Base-by-base conservation (phyloP, 495 filamentous ascomycete genomes). In the Neurospora terricola region DNA sequence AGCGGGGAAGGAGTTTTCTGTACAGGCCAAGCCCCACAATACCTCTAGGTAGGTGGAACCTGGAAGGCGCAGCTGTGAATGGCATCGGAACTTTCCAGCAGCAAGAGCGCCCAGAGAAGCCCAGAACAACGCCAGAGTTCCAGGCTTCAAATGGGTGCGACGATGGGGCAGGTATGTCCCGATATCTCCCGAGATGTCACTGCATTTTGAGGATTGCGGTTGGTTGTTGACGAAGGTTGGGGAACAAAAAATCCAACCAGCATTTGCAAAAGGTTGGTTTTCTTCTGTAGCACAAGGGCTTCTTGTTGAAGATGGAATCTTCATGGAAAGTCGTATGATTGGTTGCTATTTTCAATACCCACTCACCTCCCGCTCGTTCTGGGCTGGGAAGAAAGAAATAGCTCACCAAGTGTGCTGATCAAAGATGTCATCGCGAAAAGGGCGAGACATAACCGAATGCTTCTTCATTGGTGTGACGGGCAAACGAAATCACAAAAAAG, bases 161-260 rank as follows among this genome's bases (percentile, higher is more conserved):
- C 73, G 59, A 42, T 69, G 27, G 7, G 18, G 14, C 72, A 71
- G 30, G 48, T 5, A 1, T 59, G 34, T 72, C 59, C 75, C 75
- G 75, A 76, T n/a, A 75, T 76, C 48, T 75, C 43, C 75, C 75
- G 75, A 39, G 73, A 68, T 70, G 66, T 5, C 21, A 59, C 21
- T 59, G 48, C 21, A 27, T 59, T 59, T 54, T 3, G 45, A 18
- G 23, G 6, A 14, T 3, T 30, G 54, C 27, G 54, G 54, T 66
- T 66, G 54, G 27, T 16, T 62, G n/a, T 23, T 54, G 45, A 62
- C 11, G 54, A 62, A 16, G 21, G n/a, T 6, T 54, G n/a, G 48
- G 4, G 27, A 62, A 34, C 11, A 3, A 16, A 1, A 9, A 18
- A 4, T 59, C 23, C 11, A 30, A 18, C 54, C 27, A 34, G 27